These are phyloP conservation scores for Kazachstania sp. DNA, from an alignment of 1,139 yeast species.

Conservation along the genomic window DNA sequence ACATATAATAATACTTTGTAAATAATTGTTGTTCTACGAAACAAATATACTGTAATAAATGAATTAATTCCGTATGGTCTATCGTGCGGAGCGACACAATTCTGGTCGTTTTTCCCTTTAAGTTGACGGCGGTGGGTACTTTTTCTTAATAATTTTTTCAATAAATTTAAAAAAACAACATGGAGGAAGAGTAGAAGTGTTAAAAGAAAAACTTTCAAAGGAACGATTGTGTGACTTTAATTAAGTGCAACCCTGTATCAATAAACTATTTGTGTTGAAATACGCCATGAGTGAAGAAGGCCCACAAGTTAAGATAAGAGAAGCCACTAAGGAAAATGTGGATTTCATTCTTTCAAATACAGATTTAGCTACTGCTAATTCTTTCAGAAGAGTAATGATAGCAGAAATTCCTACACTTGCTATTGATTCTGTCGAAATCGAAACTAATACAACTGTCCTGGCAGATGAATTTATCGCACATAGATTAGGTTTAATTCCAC, in stretches of 20 bases:
- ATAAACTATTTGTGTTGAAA: background rate
- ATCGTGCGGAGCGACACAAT: too few species aligned
- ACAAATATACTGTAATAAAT: too few species aligned
- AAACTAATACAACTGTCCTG: conserved; percentile 82
- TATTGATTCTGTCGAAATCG: conserved; percentile 92
- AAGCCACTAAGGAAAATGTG: conserved; percentile 75
- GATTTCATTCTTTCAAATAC: conserved; percentile 84
- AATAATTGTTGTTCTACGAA: too few species aligned
- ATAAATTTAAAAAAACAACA: too few species aligned
- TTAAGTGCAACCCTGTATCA: background rate
- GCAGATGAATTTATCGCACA: conserved; percentile 97
- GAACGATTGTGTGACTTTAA: background rate
- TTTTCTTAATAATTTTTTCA: too few species aligned
- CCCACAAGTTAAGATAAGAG: conserved; percentile 84
- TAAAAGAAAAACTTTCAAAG: background rate
- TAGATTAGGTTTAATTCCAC: conserved; percentile 83
- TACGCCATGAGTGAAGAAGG: conserved; percentile 37
- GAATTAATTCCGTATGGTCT: too few species aligned
- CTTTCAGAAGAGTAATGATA: conserved; percentile 82
- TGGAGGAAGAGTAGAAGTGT: background rate
- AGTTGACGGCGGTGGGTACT: too few species aligned
- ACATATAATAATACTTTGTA: too few species aligned
- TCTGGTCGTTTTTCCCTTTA: too few species aligned
- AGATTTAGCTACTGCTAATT: conserved; percentile 86
- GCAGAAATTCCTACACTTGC: conserved; percentile 96